Conservation (phyloP, 2,329 filamentous ascomycete species). For the Exophiala sp. region DNA sequence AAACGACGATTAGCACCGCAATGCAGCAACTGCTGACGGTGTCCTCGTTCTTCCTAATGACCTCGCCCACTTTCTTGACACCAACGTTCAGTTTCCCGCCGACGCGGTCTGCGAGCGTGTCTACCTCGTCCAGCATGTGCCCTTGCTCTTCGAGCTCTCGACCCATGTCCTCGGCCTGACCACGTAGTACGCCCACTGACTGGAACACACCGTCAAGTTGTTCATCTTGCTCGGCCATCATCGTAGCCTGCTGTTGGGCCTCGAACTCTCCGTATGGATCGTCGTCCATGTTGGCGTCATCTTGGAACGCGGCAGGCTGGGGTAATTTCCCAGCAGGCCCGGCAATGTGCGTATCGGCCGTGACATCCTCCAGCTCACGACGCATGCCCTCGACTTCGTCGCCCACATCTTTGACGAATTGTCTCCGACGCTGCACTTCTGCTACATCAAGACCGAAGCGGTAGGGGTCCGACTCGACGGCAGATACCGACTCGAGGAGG, state of each 20-base stretch:
- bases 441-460: constrained; percentile 79
- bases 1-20: constrained; percentile 27
- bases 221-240: constrained; percentile 93
- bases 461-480: constrained; percentile 81
- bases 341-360: constrained; percentile 28
- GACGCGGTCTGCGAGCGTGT: constrained; percentile 80
- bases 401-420: constrained; percentile 84
- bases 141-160: constrained; percentile 92
- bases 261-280: constrained; percentile 78
- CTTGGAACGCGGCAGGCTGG: constrained; percentile 25
- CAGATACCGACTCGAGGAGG: constrained; percentile 79
- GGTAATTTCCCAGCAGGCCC: constrained; percentile 38
- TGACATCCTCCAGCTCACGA: constrained; percentile 65
- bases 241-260: constrained; percentile 82
- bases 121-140: constrained; percentile 81
- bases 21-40: constrained; percentile 21
- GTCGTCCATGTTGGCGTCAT: constrained; percentile 47
- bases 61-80: constrained; percentile 77
- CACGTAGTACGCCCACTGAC: constrained; percentile 84
- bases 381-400: constrained; percentile 87
- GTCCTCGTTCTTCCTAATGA: constrained; percentile 91
- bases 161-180: constrained; percentile 94
- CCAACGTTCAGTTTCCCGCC: constrained; percentile 80
- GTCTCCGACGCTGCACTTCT: constrained; percentile 75
- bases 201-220: constrained; percentile 88